phyloP scores from a whole-genome alignment of 495 filamentous ascomycete genomes.

The Penicillium chermesinum region DNA sequence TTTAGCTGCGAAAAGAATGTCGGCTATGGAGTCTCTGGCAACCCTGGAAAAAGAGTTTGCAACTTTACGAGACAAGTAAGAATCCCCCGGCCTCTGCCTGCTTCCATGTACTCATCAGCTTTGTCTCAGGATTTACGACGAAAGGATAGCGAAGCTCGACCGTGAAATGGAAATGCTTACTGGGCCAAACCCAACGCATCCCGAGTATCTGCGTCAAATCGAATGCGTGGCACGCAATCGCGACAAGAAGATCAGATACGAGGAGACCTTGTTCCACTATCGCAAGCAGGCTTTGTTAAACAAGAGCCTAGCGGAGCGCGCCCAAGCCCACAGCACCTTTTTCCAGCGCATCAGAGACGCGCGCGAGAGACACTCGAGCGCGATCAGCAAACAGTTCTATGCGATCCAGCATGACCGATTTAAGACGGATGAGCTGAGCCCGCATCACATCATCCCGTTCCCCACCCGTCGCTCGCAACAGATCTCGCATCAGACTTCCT shows the following conservation, averaged over 20 bases:
- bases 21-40: constrained; percentile 72
- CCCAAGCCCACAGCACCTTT: constrained; percentile 80
- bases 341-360: constrained; percentile 77
- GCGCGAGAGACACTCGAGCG: constrained; percentile 72
- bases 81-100: neutral
- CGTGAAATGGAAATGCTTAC: constrained; percentile 78
- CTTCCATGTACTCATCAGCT: constrained; percentile 9
- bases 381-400: constrained; percentile 80
- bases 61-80: constrained; percentile 79
- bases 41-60: constrained; percentile 80
- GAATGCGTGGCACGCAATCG: constrained; percentile 75
- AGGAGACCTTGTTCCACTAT: constrained; percentile 65
- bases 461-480: constrained; percentile 65
- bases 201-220: constrained; percentile 80
- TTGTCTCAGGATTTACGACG: constrained; percentile 68
- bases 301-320: constrained; percentile 69
- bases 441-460: constrained; percentile 72
- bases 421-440: constrained; percentile 72
- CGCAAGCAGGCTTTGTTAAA: constrained; percentile 65
- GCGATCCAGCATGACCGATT: constrained; percentile 87
- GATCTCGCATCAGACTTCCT: constrained; percentile 72
- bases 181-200: constrained; percentile 73
- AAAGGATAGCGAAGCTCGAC: constrained; percentile 73
- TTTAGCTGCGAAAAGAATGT: constrained; percentile 70
- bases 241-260: constrained; percentile 71